Percentiles rank a stretch among this genome's conserved stretches.
Conservation (phyloP, 2,329 filamentous ascomycete species). For the Polychaeton citri region DNA sequence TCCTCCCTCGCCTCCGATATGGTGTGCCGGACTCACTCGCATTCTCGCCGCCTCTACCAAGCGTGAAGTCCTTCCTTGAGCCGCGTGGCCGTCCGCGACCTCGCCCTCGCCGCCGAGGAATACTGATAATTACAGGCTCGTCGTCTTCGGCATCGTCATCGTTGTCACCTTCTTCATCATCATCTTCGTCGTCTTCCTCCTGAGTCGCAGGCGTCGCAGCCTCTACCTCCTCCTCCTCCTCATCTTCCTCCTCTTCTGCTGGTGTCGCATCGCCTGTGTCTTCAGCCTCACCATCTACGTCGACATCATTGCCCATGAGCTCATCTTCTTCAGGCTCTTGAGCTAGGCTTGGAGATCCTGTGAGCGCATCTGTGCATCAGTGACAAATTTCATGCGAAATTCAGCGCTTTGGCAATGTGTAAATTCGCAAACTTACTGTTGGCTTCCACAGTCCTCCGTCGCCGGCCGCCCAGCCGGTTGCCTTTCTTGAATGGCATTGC, state of each 20-base stretch:
- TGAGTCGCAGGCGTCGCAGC: slow-evolving; percentile 14
- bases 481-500: slow-evolving; percentile 17
- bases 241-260: slow-evolving; percentile 9
- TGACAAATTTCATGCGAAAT: background rate
- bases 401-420: slow-evolving; percentile 8
- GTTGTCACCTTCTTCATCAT: slow-evolving; percentile 14
- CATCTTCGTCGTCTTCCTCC: slow-evolving; percentile 17
- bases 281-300: slow-evolving; percentile 11
- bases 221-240: slow-evolving; percentile 12
- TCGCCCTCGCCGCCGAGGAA: slow-evolving; percentile 28
- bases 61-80: slow-evolving; percentile 64
- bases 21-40: slow-evolving; percentile 36
- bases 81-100: slow-evolving; percentile 21
- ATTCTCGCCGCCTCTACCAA: slow-evolving; percentile 37
- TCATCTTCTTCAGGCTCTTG: slow-evolving; percentile 14
- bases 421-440: background rate
- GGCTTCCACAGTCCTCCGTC: slow-evolving; percentile 6
- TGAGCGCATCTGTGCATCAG: slow-evolving; percentile 2
- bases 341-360: slow-evolving; percentile 14
- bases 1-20: slow-evolving; percentile 34
- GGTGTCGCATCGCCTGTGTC: slow-evolving; percentile 6
- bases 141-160: slow-evolving; percentile 10
- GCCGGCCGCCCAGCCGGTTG: slow-evolving; percentile 7
- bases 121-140: slow-evolving; percentile 13
- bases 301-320: slow-evolving; percentile 18